These are phyloP conservation scores for Ruellia speciosa DNA, from an alignment of 305 asterid species.

Conservation along the genomic window DNA sequence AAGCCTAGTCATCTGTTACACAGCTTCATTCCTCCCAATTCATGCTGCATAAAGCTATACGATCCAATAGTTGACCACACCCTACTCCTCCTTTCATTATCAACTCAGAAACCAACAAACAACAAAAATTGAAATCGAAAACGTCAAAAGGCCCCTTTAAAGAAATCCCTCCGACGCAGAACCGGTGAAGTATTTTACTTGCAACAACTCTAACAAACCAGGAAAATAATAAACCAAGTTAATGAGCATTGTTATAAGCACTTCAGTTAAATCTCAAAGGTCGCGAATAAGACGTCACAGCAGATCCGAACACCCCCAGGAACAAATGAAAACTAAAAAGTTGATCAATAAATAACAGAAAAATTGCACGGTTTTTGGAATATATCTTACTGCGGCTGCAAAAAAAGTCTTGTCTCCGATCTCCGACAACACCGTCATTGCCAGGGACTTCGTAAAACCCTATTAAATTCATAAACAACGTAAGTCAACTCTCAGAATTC, in stretches of 20 bases:
- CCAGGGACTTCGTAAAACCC: constrained; percentile 91
- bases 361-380: not conserved
- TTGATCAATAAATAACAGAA: not conserved
- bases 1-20: too few species aligned
- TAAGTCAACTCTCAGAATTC: constrained; percentile 15
- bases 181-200: too few species aligned
- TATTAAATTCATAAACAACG: constrained; percentile 19
- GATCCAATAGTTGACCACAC: too few species aligned
- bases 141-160: too few species aligned
- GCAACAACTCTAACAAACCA: too few species aligned
- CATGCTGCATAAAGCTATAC: too few species aligned
- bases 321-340: not conserved
- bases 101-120: too few species aligned
- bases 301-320: constrained; percentile 17
- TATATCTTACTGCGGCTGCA: constrained; percentile 78
- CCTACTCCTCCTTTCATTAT: too few species aligned
- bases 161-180: too few species aligned
- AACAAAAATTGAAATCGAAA: too few species aligned
- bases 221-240: not conserved
- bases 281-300: not conserved
- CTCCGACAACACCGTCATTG: constrained; percentile 90
- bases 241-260: constrained; percentile 4
- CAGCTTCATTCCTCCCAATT: too few species aligned
- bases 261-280: not conserved
- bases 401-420: constrained; percentile 95